Conservation (phyloP, 2,329 filamentous ascomycete genomes). For the Penicillium sp. region DNA sequence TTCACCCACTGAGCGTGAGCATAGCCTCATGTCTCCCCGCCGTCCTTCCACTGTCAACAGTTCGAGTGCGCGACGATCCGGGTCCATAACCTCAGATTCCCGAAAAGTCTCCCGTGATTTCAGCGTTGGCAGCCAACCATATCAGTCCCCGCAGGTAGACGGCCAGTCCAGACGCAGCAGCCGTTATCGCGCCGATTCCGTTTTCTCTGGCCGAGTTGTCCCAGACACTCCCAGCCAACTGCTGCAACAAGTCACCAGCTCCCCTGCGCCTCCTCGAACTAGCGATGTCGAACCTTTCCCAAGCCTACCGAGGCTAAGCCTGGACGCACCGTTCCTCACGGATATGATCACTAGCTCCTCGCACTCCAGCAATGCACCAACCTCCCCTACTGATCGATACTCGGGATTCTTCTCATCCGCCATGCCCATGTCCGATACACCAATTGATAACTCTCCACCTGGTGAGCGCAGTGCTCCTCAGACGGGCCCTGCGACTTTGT, state of each 20-base stretch:
- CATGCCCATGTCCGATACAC: constrained; percentile 70
- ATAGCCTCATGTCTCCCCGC: constrained; percentile 39
- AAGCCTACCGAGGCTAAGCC: constrained; percentile 42
- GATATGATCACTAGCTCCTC: constrained; percentile 37
- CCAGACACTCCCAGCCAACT: constrained; percentile 55
- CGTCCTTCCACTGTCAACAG: constrained; percentile 51
- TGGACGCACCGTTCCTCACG: constrained; percentile 46
- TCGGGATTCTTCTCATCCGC: constrained; percentile 84
- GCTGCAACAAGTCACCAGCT: constrained; percentile 43
- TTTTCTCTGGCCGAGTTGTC: constrained; percentile 47
- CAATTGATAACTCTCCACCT: constrained; percentile 28
- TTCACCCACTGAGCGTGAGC: constrained; percentile 43
- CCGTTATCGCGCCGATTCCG: constrained; percentile 56
- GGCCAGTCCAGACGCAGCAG: constrained; percentile 28
- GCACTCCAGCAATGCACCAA: constrained; percentile 26
- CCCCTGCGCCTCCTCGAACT: constrained; percentile 13
- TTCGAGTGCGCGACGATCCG: constrained; percentile 55
- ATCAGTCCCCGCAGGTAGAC: constrained; percentile 53
- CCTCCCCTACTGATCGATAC: constrained; percentile 52
- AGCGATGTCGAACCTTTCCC: constrained; percentile 33
- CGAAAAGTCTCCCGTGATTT: constrained; percentile 65
- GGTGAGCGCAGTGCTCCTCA: constrained; percentile 43
- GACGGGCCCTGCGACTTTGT: constrained; percentile 64
- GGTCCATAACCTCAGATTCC: constrained; percentile 61
- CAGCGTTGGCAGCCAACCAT: constrained; percentile 63